Evolutionary conservation across 2,329 filamentous ascomycete genomes (phyloP), one percentile per base, ranked within the genome.

Genomic region (Parafenestella ontariensis): DNA sequence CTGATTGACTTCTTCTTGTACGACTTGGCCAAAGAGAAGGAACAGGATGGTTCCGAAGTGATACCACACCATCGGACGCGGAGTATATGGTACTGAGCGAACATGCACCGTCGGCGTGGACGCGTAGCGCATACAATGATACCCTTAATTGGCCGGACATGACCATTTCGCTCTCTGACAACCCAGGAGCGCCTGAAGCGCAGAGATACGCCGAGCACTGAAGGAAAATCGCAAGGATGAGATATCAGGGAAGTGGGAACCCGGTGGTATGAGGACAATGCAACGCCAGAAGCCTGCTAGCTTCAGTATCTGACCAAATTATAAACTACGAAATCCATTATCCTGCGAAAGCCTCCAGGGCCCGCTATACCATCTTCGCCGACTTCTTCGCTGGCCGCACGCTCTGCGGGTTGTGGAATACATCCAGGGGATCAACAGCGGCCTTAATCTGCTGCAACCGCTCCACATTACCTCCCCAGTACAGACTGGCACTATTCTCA

Each of bases 1-100:
- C 76, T 99, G 66, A 95, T 99, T 59, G 95, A 99, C 76, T 99
- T 98, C 77, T 96, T 97, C 76, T 80, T 99, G 50, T 99, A 99
- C 72, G 95, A 99, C 77, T 87, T 89, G 17, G 92, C 95, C 78
- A 99, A 98, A 75, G 89, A 92, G 70, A 76, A 90, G 71, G 94
- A 98, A 75, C 68, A 66, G 26, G 72, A 71, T 6, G 68, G 60
- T 5, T 64, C 63, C 21, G 73, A 69, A 46, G 65, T 68, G 36
- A 85, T 92, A 56, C 91, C 91, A 5, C 92, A 96, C 77, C 93
- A 97, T 77, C 84, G 93, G 60, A 96, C 93, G 39, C 85, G 93
- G 72, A 96, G 92, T 70, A 96, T 97, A 58, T 97, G 93, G 93
- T 97, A 97, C 76, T 97, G 28, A 52, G 40, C 41, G 26, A 20